Percentiles rank a stretch among this genome's conserved stretches.
Conservation (phyloP, 805 yeast species). For the Candida namnaoensis region DNA sequence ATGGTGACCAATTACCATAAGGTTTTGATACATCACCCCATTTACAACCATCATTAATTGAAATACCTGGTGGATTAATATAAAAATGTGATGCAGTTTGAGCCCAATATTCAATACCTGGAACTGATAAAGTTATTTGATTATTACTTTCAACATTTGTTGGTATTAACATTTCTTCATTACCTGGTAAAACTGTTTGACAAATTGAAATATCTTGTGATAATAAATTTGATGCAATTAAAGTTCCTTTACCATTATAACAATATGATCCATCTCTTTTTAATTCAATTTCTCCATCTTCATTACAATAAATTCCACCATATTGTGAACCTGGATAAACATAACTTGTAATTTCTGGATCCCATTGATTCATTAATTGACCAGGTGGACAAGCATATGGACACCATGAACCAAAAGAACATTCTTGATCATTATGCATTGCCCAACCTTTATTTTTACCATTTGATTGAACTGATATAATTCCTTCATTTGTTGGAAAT, state of each 20-base stretch:
- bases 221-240: slow-evolving; percentile 48
- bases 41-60: slow-evolving; percentile 65
- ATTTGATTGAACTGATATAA: slow-evolving; percentile 57
- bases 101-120: slow-evolving; percentile 80
- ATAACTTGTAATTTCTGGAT: slow-evolving; percentile 63
- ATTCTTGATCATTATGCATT: slow-evolving; percentile 61
- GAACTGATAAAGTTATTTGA: slow-evolving; percentile 64
- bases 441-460: slow-evolving; percentile 82
- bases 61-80: slow-evolving; percentile 76
- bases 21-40: slow-evolving; percentile 74
- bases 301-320: slow-evolving; percentile 78
- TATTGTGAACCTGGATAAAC: slow-evolving; percentile 69
- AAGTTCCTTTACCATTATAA: slow-evolving; percentile 69
- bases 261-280: slow-evolving; percentile 47
- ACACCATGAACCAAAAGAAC: slow-evolving; percentile 74
- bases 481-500: slow-evolving; percentile 60
- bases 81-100: slow-evolving; percentile 82
- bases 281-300: slow-evolving; percentile 53
- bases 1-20: slow-evolving; percentile 88
- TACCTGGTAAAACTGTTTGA: slow-evolving; percentile 90
- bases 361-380: slow-evolving; percentile 84
- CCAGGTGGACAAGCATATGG: slow-evolving; percentile 93
- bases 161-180: slow-evolving; percentile 91
- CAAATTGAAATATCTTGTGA: slow-evolving; percentile 63
- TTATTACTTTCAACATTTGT: slow-evolving; percentile 49